phyloP scores from a whole-genome alignment of 2,329 filamentous ascomycete species.

The Aspergillus nomiae region DNA sequence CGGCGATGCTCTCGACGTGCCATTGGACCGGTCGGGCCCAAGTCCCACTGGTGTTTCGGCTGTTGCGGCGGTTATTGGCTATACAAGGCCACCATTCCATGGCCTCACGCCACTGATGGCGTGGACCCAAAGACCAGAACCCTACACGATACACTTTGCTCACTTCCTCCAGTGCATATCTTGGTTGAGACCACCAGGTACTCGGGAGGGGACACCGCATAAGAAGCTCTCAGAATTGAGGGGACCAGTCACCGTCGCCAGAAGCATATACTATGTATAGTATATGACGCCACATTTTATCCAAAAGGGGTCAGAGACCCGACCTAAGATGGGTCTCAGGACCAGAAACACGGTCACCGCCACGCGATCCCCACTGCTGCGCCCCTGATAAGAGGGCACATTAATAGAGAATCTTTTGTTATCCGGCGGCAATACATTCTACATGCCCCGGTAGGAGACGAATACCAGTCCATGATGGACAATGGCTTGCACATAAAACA shows the following conservation, averaged over 20 bases:
- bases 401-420: not conserved
- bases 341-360: not conserved
- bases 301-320: not conserved
- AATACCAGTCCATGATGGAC: not conserved
- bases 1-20: not conserved
- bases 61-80: not conserved
- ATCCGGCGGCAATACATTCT: not conserved
- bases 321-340: not conserved
- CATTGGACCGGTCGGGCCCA: not conserved
- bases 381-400: not conserved
- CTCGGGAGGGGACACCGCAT: too few relatives aligned
- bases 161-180: too few relatives aligned
- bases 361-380: conserved; percentile 1
- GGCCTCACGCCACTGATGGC: too few relatives aligned
- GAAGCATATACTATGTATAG: not conserved
- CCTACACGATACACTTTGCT: too few relatives aligned
- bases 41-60: not conserved
- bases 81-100: too few relatives aligned
- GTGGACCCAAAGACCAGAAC: too few relatives aligned
- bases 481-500: not conserved
- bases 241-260: not conserved
- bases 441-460: not conserved
- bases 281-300: not conserved
- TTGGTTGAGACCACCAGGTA: too few relatives aligned
- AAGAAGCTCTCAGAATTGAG: not conserved